These are phyloP conservation scores for Populus simonii DNA, from an alignment of 345 rosid genomes.

Conservation along the genomic window DNA sequence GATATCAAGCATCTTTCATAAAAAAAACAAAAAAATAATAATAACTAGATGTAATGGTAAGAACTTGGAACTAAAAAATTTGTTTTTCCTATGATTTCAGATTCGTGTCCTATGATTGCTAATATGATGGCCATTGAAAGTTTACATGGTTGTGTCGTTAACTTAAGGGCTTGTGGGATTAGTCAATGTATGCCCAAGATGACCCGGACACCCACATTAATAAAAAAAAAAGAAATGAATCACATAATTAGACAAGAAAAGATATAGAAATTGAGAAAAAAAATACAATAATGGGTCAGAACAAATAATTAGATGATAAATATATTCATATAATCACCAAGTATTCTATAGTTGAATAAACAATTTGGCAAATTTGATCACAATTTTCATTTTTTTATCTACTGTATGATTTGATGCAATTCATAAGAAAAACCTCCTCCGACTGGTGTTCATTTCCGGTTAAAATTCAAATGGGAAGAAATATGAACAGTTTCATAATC, in stretches of 20 bases:
- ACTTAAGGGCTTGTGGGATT: no score
- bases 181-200: no score
- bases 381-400: neutral
- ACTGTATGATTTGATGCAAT: neutral
- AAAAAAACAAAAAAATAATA: no score
- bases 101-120: no score
- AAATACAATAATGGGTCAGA: no score
- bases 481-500: neutral
- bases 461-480: constrained; percentile 10
- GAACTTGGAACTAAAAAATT: no score
- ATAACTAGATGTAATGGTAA: no score
- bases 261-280: neutral
- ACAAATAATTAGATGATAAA: neutral
- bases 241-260: neutral
- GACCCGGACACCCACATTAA: no score
- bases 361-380: constrained; percentile 12
- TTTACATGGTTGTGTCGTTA: no score
- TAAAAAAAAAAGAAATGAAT: neutral
- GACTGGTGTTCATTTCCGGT: constrained; percentile 93
- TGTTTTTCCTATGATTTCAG: no score
- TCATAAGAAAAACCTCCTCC: constrained; percentile 90
- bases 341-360: neutral
- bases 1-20: no score
- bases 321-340: neutral
- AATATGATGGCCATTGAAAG: no score